Evolutionary conservation across 495 filamentous ascomycete genomes (phyloP), one percentile per base, ranked within the genome.

Genomic region (Neurospora hispaniola): DNA sequence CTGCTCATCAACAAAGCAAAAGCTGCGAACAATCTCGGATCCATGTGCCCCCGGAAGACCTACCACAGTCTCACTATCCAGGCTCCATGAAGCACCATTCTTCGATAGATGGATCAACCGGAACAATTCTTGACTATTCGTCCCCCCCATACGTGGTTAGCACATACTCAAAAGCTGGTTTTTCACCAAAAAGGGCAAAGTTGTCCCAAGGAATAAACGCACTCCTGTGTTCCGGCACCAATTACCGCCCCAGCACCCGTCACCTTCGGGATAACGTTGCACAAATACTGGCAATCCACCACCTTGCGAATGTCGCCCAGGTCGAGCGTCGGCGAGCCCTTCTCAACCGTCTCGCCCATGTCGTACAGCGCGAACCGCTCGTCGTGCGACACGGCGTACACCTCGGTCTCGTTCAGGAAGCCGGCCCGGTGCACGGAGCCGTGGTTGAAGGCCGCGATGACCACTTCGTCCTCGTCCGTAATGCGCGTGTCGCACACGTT

Each of bases 361-460:
- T 89, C 86, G 80, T 96, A 93, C 70, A 97, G 85, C 8, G 92
- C 91, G 59, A 97, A 88, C 69, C 85, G 87, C 79, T 96, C 92
- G 79, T 96, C 93, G 78, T 94, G 91, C 73, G 91, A 94, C 4
- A 94, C 80, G 18, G 90, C 92, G 77, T 87, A 95, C 74, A 95
- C 87, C 71, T 90, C 87, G 9, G 84, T 86, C 39, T 88, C 82
- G 71, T 84, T 87, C 6, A 97, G 82, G 79, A 97, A 98, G 18
- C 90, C 93, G 23, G 93, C 90, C 74, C 90, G 92, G 80, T 97
- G 93, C 43, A 99, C 89, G 3, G 94, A 95, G 71, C 87, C 89
- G 80, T 96, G 93, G 82, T 99, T 98, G 81, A 97, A 90, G 14
- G 96, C 91, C 78, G 94, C 92, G 43, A 91, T 82, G 8, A 97